These are phyloP conservation scores for Hydnomerulius pinastri DNA, from an alignment of 768 basidiomycete species.

Conservation along the genomic window DNA sequence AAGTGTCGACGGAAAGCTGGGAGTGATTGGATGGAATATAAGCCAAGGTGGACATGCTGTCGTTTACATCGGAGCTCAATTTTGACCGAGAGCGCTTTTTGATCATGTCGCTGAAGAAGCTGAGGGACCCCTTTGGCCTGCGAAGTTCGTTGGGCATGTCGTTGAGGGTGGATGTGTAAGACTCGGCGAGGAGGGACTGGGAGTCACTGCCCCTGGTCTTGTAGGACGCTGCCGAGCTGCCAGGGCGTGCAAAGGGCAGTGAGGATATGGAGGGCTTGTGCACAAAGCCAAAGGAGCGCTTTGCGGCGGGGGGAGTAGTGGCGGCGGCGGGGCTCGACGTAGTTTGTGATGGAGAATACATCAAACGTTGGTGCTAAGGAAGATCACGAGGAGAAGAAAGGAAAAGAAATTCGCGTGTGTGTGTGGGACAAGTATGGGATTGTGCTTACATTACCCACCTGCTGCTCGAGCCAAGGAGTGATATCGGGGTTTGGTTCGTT, in stretches of 20 bases:
- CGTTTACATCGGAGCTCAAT: conserved; percentile 36
- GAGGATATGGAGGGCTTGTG: conserved; percentile 39
- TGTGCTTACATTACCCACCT: conserved; percentile 7
- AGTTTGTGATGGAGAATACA: not conserved
- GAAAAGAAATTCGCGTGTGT: not conserved
- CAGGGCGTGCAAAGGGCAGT: conserved; percentile 36
- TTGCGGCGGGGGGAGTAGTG: conserved; percentile 11
- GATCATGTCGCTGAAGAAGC: conserved; percentile 41
- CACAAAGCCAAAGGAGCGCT: conserved; percentile 25
- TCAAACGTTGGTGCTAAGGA: conserved; percentile 10
- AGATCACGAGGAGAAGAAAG: not conserved
- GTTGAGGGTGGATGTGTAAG: conserved; percentile 30
- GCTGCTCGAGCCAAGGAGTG: conserved; percentile 19
- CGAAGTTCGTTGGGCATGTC: conserved; percentile 39
- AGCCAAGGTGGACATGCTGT: conserved; percentile 31
- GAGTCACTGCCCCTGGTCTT: conserved; percentile 32
- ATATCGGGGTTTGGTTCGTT: conserved; percentile 15
- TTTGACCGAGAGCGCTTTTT: conserved; percentile 42
- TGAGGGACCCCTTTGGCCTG: conserved; percentile 51
- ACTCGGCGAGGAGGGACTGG: conserved; percentile 27
- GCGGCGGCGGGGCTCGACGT: too few relatives aligned
- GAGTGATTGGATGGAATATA: conserved; percentile 42
- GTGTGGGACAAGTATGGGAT: not conserved
- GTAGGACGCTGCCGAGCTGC: conserved; percentile 33
- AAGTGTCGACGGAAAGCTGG: conserved; percentile 27